phyloP scores from a whole-genome alignment of 2,329 filamentous ascomycete species.

The Neopestalotiopsis clavispora region DNA sequence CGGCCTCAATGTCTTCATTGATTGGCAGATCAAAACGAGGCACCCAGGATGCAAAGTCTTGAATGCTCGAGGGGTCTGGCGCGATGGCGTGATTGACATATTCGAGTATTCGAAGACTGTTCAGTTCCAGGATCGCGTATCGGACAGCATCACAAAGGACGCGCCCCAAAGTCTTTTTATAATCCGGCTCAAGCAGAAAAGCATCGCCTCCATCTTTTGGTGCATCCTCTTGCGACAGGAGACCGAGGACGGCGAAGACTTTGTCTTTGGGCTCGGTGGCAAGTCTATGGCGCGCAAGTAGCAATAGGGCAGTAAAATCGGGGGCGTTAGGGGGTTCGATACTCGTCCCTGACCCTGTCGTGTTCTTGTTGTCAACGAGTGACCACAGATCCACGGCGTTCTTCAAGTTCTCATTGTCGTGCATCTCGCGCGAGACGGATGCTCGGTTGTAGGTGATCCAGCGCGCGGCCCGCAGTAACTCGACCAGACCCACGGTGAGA shows the following conservation, averaged over 20 bases:
- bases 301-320: not conserved
- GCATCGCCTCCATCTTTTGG: not conserved
- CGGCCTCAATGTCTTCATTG: not conserved
- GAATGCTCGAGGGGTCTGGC: not conserved
- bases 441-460: not conserved
- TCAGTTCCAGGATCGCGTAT: not conserved
- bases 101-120: not conserved
- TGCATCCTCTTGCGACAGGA: not conserved
- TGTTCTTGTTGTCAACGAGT: not conserved
- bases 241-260: not conserved
- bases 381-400: slow-evolving; percentile 1
- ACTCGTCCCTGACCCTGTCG: not conserved
- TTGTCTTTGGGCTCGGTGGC: not conserved
- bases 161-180: not conserved
- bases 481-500: not conserved
- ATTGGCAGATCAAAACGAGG: not conserved
- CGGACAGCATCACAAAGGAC: slow-evolving; percentile 1
- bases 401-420: not conserved
- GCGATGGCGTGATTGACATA: not conserved
- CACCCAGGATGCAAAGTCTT: not conserved
- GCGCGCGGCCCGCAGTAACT: not conserved
- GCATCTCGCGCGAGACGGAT: not conserved
- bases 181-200: not conserved
- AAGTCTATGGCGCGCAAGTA: not conserved
- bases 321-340: too few species aligned